Evolutionary conservation across 495 filamentous ascomycete genomes (phyloP).

Genomic region (Penicillium macrosclerotiorum): DNA sequence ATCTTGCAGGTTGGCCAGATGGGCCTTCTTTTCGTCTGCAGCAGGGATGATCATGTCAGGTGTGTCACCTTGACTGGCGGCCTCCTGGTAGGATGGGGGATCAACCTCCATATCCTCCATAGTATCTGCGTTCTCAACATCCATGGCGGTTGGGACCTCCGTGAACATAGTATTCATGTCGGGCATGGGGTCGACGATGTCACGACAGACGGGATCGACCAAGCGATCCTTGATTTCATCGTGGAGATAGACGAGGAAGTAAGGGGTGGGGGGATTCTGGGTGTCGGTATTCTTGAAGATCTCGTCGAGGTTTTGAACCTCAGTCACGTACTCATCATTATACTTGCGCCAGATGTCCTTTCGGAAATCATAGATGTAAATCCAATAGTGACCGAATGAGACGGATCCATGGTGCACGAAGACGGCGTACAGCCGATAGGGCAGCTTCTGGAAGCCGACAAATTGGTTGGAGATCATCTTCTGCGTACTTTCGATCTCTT

Average conservation of each 20-base stretch:
- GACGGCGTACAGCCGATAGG: constrained; percentile 86
- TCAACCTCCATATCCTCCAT: constrained; percentile 29
- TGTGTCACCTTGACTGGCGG: constrained; percentile 15
- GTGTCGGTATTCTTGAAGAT: constrained; percentile 65
- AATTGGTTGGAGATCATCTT: constrained; percentile 62
- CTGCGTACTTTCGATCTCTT: constrained; percentile 48
- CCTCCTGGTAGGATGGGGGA: constrained; percentile 32
- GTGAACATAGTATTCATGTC: constrained; percentile 10
- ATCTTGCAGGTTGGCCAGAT: neutral
- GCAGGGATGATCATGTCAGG: constrained; percentile 9
- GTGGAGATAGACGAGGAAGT: constrained; percentile 83
- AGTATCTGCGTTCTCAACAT: constrained; percentile 12
- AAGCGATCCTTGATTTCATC: constrained; percentile 58
- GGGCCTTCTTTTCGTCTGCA: neutral
- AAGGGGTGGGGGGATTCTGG: constrained; percentile 69
- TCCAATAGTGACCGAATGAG: constrained; percentile 88
- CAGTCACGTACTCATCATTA: constrained; percentile 81
- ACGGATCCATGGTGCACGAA: constrained; percentile 81
- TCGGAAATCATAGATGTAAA: constrained; percentile 90
- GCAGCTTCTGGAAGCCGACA: constrained; percentile 49
- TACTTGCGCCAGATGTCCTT: constrained; percentile 84
- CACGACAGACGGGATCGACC: constrained; percentile 59
- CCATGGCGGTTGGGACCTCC: constrained; percentile 12
- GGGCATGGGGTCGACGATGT: constrained; percentile 28
- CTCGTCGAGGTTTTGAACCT: constrained; percentile 57